Evolutionary conservation across 1,284 basidiomycete genomes (phyloP), one percentile per base, ranked within the genome.

Genomic region (Tylopilus sp.): DNA sequence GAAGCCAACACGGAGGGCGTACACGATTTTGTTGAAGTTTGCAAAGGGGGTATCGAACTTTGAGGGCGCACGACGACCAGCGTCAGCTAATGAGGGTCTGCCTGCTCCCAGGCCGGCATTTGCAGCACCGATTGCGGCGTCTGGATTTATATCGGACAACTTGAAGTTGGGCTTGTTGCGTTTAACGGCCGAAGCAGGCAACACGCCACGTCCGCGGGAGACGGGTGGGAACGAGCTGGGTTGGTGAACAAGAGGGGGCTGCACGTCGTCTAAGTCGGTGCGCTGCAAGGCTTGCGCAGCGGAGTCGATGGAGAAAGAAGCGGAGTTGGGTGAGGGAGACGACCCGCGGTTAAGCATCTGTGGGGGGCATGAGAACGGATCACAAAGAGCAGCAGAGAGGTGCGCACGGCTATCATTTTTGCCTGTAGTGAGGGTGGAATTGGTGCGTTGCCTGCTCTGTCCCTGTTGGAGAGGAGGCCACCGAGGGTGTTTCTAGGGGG

Each of bases 11-110:
- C n/a, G n/a, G n/a, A 46, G 45, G 11, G 78, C 89, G 53, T 75
- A 93, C 88, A 98, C 91, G 62, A 98, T 95, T 73, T 88, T 92
- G 59, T 85, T 83, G 68, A 97, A 97, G 69, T 94, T 96, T 43
- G 86, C 78, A 71, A 99, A 99, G 17, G 91, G 90, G 21, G 88
- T 88, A 52, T 76, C 79, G 59, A 81, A 76, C 31, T 74, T 70
- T 28, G 73, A 71, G 17, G 74, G 71, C 17, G 73, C 68, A 60
- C 76, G 73, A 46, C 70, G 71, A 24, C 70, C 62, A 29, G 75
- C 75, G 51, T 66, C 69, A 52, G 64, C 74, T 55, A 72, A 67
- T 50, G 65, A 69, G 42, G 71, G 83, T 67, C 83, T 77, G 40
- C 86, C 87, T 37, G 78, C 75, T 45, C 85, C 87, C 24, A 89